A percentile compares a stretch with the other conserved stretches of the same genome.
These are phyloP conservation scores for Ophiostoma australiae DNA, from an alignment of 2,329 filamentous ascomycete genomes.

Conservation along the genomic window DNA sequence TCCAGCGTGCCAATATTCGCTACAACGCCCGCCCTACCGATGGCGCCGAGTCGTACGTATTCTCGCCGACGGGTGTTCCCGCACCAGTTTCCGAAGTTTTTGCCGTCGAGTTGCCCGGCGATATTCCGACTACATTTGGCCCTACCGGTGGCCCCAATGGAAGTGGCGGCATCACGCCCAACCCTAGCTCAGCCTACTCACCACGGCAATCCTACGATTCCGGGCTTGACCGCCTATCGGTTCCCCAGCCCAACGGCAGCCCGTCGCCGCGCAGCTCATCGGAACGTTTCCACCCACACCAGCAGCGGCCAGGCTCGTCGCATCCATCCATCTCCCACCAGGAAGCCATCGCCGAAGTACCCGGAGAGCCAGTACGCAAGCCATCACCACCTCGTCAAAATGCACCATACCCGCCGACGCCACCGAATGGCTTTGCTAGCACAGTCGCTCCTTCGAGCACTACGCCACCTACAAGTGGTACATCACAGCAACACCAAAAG, in stretches of 20 bases:
- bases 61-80: conserved; percentile 34
- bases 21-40: conserved; percentile 45
- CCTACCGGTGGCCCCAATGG: background rate
- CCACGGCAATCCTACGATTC: conserved; percentile 54
- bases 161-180: background rate
- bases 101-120: conserved; percentile 56
- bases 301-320: conserved; percentile 22
- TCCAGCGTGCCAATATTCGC: conserved; percentile 68
- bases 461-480: background rate
- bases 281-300: conserved; percentile 38
- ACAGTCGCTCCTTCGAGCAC: background rate
- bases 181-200: conserved; percentile 29
- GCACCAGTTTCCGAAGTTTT: conserved; percentile 37
- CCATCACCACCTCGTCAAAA: conserved; percentile 31
- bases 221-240: conserved; percentile 47
- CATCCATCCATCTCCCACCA: conserved; percentile 33
- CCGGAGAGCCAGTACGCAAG: conserved; percentile 30
- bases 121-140: conserved; percentile 40
- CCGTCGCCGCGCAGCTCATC: conserved; percentile 49
- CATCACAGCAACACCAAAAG: background rate
- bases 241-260: conserved; percentile 33
- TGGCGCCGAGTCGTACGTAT: conserved; percentile 21
- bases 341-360: conserved; percentile 27
- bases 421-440: conserved; percentile 20
- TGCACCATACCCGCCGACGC: conserved; percentile 27